Percentiles rank a stretch among this genome's conserved stretches.
Conservation (phyloP, 768 basidiomycete species). For the Basidioascus undulatus region DNA sequence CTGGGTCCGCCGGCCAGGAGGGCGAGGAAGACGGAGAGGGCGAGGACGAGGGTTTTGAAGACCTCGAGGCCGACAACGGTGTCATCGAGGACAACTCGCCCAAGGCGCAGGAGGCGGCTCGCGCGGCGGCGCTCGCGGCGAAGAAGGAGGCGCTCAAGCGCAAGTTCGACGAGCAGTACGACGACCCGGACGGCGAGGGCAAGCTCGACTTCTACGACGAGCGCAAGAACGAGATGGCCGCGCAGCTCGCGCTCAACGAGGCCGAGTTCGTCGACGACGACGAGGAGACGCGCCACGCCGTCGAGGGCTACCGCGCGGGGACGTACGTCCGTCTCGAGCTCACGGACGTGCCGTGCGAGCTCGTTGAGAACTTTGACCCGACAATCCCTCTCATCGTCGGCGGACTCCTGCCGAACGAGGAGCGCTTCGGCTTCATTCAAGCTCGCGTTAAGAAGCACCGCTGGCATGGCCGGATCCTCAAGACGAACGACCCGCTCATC, state of each 20-base stretch:
- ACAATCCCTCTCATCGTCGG: slow-evolving; percentile 75
- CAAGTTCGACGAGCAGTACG: slow-evolving; percentile 92
- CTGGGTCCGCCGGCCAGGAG: slow-evolving; percentile 26
- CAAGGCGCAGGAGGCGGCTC: slow-evolving; percentile 19
- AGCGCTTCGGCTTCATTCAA: slow-evolving; percentile 78
- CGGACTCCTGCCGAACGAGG: slow-evolving; percentile 68
- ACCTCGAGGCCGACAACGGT: slow-evolving; percentile 20
- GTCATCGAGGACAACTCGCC: slow-evolving; percentile 13
- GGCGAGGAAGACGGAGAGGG: slow-evolving; percentile 20
- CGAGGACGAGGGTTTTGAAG: slow-evolving; percentile 20
- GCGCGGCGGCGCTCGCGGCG: slow-evolving; percentile 38
- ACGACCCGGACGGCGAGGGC: slow-evolving; percentile 29
- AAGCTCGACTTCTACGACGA: slow-evolving; percentile 73
- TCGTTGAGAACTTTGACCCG: slow-evolving; percentile 83
- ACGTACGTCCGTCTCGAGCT: slow-evolving; percentile 84
- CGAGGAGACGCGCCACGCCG: slow-evolving; percentile 45
- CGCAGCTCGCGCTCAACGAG: slow-evolving; percentile 55
- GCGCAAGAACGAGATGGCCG: slow-evolving; percentile 74
- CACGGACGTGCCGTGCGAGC: slow-evolving; percentile 56
- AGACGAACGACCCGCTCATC: slow-evolving; percentile 90
- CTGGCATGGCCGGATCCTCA: slow-evolving; percentile 74
- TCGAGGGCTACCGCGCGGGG: slow-evolving; percentile 79
- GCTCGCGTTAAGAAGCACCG: slow-evolving; percentile 89
- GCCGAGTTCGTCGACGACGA: slow-evolving; percentile 65
- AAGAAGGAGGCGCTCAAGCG: slow-evolving; percentile 82